Evolutionary conservation across 2,329 filamentous ascomycete species (phyloP).

Genomic region (Laburnicola sp.): DNA sequence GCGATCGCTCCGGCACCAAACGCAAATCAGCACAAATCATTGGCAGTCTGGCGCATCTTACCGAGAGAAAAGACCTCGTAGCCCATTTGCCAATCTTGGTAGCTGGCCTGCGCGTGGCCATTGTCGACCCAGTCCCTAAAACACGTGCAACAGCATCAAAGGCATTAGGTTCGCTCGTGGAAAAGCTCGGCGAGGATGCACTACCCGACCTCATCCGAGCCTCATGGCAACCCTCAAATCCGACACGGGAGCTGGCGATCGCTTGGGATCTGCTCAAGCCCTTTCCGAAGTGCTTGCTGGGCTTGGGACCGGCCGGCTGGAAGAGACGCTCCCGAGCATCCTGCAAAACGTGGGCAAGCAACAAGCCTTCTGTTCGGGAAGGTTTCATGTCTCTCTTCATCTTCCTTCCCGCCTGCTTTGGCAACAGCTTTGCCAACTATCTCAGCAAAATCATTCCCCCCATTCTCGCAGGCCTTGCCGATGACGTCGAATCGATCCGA

Average conservation of each 20-base stretch:
- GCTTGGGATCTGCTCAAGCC: conserved; percentile 93
- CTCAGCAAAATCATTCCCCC: conserved; percentile 93
- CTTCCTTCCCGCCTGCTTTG: conserved; percentile 97
- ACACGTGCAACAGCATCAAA: conserved; percentile 96
- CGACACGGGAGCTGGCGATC: conserved; percentile 92
- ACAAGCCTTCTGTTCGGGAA: conserved; percentile 87
- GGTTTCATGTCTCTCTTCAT: conserved; percentile 99
- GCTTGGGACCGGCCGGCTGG: conserved; percentile 85
- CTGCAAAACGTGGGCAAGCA: conserved; percentile 94
- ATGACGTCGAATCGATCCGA: conserved; percentile 94
- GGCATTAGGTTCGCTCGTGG: conserved; percentile 91
- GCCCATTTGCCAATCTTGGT: conserved; percentile 90
- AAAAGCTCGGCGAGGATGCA: conserved; percentile 96
- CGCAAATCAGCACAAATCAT: conserved; percentile 97
- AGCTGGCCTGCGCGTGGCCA: conserved; percentile 81
- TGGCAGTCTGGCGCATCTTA: conserved; percentile 93
- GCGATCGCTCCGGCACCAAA: conserved; percentile 91
- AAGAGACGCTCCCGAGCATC: conserved; percentile 95
- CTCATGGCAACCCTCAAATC: conserved; percentile 98
- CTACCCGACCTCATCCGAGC: conserved; percentile 96
- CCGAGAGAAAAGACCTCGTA: conserved; percentile 91
- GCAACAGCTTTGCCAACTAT: conserved; percentile 97
- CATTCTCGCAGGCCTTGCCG: conserved; percentile 89
- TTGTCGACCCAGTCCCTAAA: conserved; percentile 94
- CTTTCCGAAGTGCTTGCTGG: conserved; percentile 95